phyloP scores from a whole-genome alignment of 441 rosid species.

The Viola pubescens region DNA sequence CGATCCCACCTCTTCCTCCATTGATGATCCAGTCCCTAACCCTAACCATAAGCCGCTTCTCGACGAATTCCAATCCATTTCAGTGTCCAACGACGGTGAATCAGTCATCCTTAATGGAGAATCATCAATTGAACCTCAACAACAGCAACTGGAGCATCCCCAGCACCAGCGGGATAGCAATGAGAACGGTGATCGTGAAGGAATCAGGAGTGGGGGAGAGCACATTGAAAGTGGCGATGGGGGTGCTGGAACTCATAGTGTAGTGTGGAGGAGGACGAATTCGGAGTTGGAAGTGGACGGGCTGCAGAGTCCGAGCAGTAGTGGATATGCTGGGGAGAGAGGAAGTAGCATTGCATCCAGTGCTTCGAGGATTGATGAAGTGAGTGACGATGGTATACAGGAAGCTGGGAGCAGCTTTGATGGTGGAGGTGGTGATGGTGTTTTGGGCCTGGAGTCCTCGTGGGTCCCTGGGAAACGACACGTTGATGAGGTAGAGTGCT shows the following conservation, averaged over 20 bases:
- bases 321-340: slow-evolving; percentile 93
- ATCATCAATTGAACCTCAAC: not conserved
- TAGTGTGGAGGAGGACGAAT: slow-evolving; percentile 24
- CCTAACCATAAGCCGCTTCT: slow-evolving; percentile 29
- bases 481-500: slow-evolving; percentile 62
- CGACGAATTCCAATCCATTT: slow-evolving; percentile 22
- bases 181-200: slow-evolving; percentile 3
- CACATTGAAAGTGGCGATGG: slow-evolving; percentile 1
- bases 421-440: slow-evolving; percentile 17
- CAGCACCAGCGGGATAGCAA: slow-evolving; percentile 15
- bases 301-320: slow-evolving; percentile 74
- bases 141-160: not conserved
- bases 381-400: slow-evolving; percentile 55
- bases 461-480: slow-evolving; percentile 94
- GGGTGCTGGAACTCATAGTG: too few relatives aligned
- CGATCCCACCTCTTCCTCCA: slow-evolving; percentile 19
- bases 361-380: slow-evolving; percentile 31
- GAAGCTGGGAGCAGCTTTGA: slow-evolving; percentile 30
- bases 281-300: slow-evolving; percentile 53
- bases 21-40: slow-evolving; percentile 19
- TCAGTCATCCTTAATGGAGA: slow-evolving; percentile 1
- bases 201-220: not conserved
- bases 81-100: slow-evolving; percentile 1
- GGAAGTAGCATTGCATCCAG: slow-evolving; percentile 58
- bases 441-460: slow-evolving; percentile 36